Base-by-base conservation (phyloP, 257 asterid genomes). In the Plantago major region DNA sequence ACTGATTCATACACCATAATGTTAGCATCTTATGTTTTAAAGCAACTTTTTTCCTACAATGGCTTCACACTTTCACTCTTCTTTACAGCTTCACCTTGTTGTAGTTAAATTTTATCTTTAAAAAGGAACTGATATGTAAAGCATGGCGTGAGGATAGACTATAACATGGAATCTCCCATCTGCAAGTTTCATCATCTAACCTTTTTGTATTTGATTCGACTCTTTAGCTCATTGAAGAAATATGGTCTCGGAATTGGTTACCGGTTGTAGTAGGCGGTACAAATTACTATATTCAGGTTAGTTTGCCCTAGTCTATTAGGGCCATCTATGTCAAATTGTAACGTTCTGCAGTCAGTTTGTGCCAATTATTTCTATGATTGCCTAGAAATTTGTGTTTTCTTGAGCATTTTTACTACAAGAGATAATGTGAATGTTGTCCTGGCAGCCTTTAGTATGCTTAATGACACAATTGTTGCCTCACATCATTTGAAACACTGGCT, bases 221-320 rank as follows among this genome's bases (percentile, higher is more conserved):
- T 33, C 67, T 74, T 57, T 67, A 93, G 99, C 84, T 93, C 55
- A 84, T 93, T 49, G 71, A 78, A 54, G 96, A 85, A 69, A 84
- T 93, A 67, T 77, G 79, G 73, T 85, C 96, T 55, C 87, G 94
- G 69, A 78, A 81, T 48, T 67, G 78, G 71, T 67, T 93, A 78
- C 99, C 99, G n/a, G 92, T 89, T 51, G 76, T 93, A 42, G 99
- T 93, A 50, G 99, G 99, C 7, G 99, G 99, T 75, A 85, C 99
- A 70, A 89, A 93, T 79, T 89, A 93, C 74, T 93, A 89, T 71
- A 93, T 89, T 71, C 99, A 89, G 95, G 97, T 92, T 67, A 74
- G 71, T 56, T 71, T 67, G 68, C 43, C 56, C 9, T 62, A 42
- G 18, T n/a, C 58, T 51, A 4, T 14, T 33, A 12, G 52, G 22